Conservation (phyloP, 129 eudicot species). For the Tagetes erecta region DNA sequence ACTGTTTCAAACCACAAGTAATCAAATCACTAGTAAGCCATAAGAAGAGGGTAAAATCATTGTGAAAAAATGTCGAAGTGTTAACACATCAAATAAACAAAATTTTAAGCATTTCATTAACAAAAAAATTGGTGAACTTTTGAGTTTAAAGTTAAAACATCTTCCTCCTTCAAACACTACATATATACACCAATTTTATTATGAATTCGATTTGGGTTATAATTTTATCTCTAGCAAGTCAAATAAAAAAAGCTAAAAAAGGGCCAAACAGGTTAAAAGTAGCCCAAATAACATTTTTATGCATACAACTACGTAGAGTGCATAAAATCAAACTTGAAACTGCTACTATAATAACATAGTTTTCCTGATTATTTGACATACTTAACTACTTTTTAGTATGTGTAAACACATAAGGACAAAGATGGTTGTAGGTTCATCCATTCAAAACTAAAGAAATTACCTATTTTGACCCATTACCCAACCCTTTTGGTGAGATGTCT, state of each 20-base stretch:
- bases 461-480: not conserved
- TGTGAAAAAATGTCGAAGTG: not conserved
- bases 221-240: not conserved
- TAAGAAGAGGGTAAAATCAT: not conserved
- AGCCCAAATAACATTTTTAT: not conserved
- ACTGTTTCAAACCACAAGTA: not conserved
- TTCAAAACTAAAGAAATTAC: not conserved
- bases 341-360: not conserved
- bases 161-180: not conserved
- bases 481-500: slow-evolving; percentile 12
- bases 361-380: not conserved
- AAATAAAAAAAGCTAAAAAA: not conserved
- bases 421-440: not conserved
- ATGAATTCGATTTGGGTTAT: not conserved
- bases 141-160: not conserved
- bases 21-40: not conserved
- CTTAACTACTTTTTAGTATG: not conserved
- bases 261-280: not conserved
- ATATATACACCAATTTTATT: not conserved
- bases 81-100: not conserved
- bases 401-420: not conserved
- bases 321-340: not conserved
- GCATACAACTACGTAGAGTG: not conserved
- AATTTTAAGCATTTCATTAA: not conserved
- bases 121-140: not conserved